Evolutionary conservation across 2,329 filamentous ascomycete species (phyloP).

Genomic region (Verticillium albo-atrum): DNA sequence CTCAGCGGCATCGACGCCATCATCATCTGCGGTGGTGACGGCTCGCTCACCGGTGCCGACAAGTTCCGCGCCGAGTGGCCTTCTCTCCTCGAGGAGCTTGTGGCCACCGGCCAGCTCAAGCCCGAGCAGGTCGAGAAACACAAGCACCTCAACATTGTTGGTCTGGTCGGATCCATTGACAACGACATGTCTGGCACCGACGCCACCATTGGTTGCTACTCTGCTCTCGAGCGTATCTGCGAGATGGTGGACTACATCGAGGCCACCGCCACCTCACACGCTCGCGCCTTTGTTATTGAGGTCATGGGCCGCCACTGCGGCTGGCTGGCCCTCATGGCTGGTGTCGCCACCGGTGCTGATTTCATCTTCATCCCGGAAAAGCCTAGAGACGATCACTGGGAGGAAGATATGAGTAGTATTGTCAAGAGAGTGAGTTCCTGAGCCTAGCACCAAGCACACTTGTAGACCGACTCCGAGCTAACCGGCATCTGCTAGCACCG

Average conservation of each 20-base stretch:
- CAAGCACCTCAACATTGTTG: slow-evolving; percentile 89
- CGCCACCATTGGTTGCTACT: slow-evolving; percentile 96
- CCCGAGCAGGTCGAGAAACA: slow-evolving; percentile 69
- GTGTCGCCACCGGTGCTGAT: slow-evolving; percentile 90
- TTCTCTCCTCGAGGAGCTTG: slow-evolving; percentile 77
- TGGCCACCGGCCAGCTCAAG: slow-evolving; percentile 67
- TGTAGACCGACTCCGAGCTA: neutral
- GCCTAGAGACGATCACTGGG: slow-evolving; percentile 83
- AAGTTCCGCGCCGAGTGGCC: slow-evolving; percentile 92
- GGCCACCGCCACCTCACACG: slow-evolving; percentile 89
- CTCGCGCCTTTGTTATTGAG: slow-evolving; percentile 93
- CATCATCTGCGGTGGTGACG: slow-evolving; percentile 95
- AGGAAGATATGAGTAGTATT: slow-evolving; percentile 77
- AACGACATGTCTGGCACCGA: slow-evolving; percentile 97
- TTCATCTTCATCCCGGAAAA: slow-evolving; percentile 97
- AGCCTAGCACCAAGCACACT: too few species aligned
- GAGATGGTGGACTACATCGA: slow-evolving; percentile 97
- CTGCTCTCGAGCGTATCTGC: slow-evolving; percentile 86
- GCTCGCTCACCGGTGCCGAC: slow-evolving; percentile 92
- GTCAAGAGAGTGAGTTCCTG: slow-evolving; percentile 57
- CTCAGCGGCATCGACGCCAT: slow-evolving; percentile 89
- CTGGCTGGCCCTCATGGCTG: slow-evolving; percentile 94
- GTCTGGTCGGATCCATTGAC: slow-evolving; percentile 94
- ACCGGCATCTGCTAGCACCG: slow-evolving; percentile 60
- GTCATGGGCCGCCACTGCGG: slow-evolving; percentile 98